Evolutionary conservation across 768 basidiomycete genomes (phyloP).

Genomic region (Hemileccinum impolitum): DNA sequence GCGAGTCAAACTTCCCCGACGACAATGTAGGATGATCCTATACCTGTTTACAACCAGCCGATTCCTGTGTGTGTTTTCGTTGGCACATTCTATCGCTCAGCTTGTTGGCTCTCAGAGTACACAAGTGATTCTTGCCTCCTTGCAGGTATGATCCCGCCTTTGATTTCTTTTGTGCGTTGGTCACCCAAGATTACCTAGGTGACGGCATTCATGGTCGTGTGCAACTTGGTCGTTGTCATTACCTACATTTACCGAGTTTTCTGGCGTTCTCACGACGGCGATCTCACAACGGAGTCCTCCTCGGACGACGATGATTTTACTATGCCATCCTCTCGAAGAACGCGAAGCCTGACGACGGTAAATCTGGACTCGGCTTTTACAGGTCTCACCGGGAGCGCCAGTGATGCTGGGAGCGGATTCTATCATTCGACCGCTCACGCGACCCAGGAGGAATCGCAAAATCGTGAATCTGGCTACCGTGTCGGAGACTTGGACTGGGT

Average conservation of each 20-base stretch:
- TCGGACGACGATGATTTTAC: conserved; percentile 10
- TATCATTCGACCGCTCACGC: too few species aligned
- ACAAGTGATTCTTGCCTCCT: background rate
- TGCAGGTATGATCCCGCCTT: background rate
- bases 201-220: background rate
- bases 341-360: conserved; percentile 3
- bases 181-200: background rate
- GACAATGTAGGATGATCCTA: conserved; percentile 17
- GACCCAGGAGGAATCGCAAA: too few species aligned
- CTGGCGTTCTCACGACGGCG: background rate
- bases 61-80: conserved; percentile 4
- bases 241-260: conserved; percentile 1
- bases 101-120: background rate
- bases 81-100: background rate
- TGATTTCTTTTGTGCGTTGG: background rate
- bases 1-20: conserved; percentile 11
- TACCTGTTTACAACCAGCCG: conserved; percentile 11
- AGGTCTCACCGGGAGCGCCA: background rate
- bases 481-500: too few species aligned
- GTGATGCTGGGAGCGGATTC: background rate
- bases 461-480: too few species aligned
- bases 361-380: background rate
- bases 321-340: background rate
- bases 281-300: background rate
- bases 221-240: background rate